Evolutionary conservation across 345 rosid genomes (phyloP), one percentile per base, ranked within the genome.

Genomic region (Citrus australasica): DNA sequence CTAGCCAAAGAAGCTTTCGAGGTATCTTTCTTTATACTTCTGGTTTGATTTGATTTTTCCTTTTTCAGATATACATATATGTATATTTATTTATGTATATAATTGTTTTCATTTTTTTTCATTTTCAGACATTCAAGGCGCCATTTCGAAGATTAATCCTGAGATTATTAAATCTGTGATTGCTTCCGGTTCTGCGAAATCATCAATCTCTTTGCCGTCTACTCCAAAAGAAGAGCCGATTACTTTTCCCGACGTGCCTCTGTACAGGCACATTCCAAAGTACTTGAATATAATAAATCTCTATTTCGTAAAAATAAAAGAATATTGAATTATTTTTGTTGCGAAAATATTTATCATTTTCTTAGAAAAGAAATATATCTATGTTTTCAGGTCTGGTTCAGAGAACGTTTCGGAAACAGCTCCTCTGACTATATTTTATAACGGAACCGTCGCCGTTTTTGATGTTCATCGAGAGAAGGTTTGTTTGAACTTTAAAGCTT

Each of bases 371-470:
- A 13, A 46, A 13, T 42, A 42, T 13, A 46, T 13, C 14, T 46
- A 46, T 30, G 4, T 40, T 7, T 42, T 64, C 78, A 90, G 92
- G 81, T 22, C 72, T 4, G 59, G 60, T 69, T 6, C 66, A 9
- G 89, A 87, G 83, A 72, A 48, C 24, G 71, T 69, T 5, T 64
- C 71, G 51, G 91, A 81, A 65, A 80, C 90, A 0, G 88, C 89
- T 76, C 97, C 99, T 7, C 66, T 96, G 88, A 96, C 99, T 4
- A 92, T 96, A n/a, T 94, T 96, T 80, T 96, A 94, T 85, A 92
- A 90, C 28, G 99, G 99, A 79, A 82, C 80, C 10, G 98, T 96
- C 28, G 67, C 90, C 6, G 89, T 91, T 33, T 93, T 87, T 73
- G 87, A 92, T 70, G 84, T 96, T 32, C 84, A 91, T 75, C 88